These are phyloP conservation scores for Mortierella sp. DNA, from an alignment of 371 early-diverging fungal genomes.

Conservation along the genomic window DNA sequence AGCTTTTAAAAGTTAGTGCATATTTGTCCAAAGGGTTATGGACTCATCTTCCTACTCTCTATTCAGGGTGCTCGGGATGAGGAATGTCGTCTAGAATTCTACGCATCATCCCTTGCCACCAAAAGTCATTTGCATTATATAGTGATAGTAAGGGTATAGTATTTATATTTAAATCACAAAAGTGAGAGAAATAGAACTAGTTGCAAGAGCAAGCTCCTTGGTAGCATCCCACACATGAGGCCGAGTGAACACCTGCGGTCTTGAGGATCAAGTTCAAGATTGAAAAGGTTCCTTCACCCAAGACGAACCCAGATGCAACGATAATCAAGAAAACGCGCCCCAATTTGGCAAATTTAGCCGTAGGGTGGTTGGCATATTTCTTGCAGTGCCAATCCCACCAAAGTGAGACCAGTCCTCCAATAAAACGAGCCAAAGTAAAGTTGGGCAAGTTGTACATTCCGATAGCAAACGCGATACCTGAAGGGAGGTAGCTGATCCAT, in stretches of 20 bases:
- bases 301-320: slow-evolving; percentile 82
- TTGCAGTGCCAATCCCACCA: slow-evolving; percentile 65
- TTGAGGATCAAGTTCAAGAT: slow-evolving; percentile 66
- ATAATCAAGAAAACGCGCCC: slow-evolving; percentile 76
- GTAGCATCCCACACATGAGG: neutral
- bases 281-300: slow-evolving; percentile 86
- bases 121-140: neutral
- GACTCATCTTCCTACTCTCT: too few species aligned
- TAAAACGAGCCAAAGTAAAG: slow-evolving; percentile 80
- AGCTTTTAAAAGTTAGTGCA: neutral
- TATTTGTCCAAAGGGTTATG: neutral
- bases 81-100: too few species aligned
- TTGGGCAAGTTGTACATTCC: slow-evolving; percentile 89
- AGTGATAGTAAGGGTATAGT: neutral
- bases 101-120: too few species aligned
- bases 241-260: slow-evolving; percentile 24
- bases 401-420: slow-evolving; percentile 71
- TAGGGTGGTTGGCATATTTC: slow-evolving; percentile 20
- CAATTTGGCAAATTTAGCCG: slow-evolving; percentile 30
- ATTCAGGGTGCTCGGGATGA: too few species aligned
- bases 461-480: slow-evolving; percentile 87
- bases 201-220: neutral
- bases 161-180: too few species aligned
- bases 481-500: slow-evolving; percentile 69
- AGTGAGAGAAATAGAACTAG: too few species aligned